Evolutionary conservation across 2,329 filamentous ascomycete genomes (phyloP), one percentile per base, ranked within the genome.

Genomic region (Phialophora verrucosa): DNA sequence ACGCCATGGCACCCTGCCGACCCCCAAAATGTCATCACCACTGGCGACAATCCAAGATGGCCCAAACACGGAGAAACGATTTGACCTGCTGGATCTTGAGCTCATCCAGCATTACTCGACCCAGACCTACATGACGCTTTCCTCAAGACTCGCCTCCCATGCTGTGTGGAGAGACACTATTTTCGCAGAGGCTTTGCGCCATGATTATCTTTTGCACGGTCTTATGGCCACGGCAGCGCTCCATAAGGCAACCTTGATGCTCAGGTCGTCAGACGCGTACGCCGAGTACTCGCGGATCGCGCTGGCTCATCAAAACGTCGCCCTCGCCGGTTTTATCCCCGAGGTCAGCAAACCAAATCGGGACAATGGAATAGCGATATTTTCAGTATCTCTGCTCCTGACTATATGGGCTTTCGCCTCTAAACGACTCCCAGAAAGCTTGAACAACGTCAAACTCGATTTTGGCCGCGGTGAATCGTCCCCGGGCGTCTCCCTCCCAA

Each of bases 91-190:
- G n/a, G 80, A 79, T 38, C 72, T 83, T 8, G 81, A 83, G 63
- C 69, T 83, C 25, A 75, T 79, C 51, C 79, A 83, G 65, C 72
- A 79, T 56, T 82, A 81, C 69, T 76, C 81, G 29, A 80, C 79
- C 69, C 74, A 74, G 11, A 80, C 78, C 4, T 76, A 78, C 56
- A 68, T 72, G 62, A 73, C 71, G 29, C 69, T 74, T 61, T 70
- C 70, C 8, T 72, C 70, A 8, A 66, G 69, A 42, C 59, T 71
- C 8, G 64, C 67, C 17, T 65, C 70, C 20, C 73, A 76, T 53
- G 70, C 77, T 32, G 74, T 76, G 8, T 81, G 79, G 79, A 77
- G 79, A 64, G 74, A 77, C 11, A 69, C 75, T n/a, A 73, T 81
- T 23, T 79, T 79, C n/a, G 77, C 74, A 1, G 73, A 78, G 56